Evolutionary conservation across 2,329 filamentous ascomycete species (phyloP).

Genomic region (Gnomoniopsis sp.): DNA sequence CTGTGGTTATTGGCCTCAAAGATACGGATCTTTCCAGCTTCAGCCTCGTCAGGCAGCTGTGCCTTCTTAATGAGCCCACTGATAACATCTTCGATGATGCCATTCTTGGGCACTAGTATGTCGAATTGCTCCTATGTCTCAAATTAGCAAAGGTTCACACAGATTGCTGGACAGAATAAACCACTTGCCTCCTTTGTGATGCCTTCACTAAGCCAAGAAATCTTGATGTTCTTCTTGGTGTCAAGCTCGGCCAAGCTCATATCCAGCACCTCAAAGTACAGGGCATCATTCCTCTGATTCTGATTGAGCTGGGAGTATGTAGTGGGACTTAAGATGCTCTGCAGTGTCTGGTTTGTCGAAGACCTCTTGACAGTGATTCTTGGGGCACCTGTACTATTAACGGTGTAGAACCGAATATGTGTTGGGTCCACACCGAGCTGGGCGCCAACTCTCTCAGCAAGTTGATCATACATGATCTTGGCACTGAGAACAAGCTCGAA

Average conservation of each 20-base stretch:
- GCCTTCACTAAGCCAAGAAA: conserved; percentile 84
- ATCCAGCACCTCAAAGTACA: conserved; percentile 92
- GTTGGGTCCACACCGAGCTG: conserved; percentile 74
- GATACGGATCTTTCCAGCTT: conserved; percentile 68
- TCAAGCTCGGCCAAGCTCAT: conserved; percentile 92
- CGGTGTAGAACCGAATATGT: conserved; percentile 87
- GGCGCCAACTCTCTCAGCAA: conserved; percentile 79
- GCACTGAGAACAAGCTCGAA: conserved; percentile 80
- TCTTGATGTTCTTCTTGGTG: conserved; percentile 81
- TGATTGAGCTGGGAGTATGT: conserved; percentile 69
- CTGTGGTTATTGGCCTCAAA: conserved; percentile 83
- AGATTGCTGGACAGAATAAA: neutral
- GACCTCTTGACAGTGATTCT: conserved; percentile 72
- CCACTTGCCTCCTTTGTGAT: conserved; percentile 80
- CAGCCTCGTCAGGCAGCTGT: conserved; percentile 69
- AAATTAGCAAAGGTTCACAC: conserved; percentile 23
- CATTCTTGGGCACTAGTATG: conserved; percentile 83
- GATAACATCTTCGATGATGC: conserved; percentile 75
- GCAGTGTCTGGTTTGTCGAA: conserved; percentile 64
- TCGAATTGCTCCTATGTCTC: conserved; percentile 67
- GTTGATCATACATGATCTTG: conserved; percentile 85
- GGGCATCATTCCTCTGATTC: conserved; percentile 68
- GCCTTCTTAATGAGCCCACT: conserved; percentile 75
- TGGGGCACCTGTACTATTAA: conserved; percentile 73
- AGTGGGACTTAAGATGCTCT: conserved; percentile 72